Conservation (phyloP, 2,329 filamentous ascomycete genomes). For the Xylariales sp. region DNA sequence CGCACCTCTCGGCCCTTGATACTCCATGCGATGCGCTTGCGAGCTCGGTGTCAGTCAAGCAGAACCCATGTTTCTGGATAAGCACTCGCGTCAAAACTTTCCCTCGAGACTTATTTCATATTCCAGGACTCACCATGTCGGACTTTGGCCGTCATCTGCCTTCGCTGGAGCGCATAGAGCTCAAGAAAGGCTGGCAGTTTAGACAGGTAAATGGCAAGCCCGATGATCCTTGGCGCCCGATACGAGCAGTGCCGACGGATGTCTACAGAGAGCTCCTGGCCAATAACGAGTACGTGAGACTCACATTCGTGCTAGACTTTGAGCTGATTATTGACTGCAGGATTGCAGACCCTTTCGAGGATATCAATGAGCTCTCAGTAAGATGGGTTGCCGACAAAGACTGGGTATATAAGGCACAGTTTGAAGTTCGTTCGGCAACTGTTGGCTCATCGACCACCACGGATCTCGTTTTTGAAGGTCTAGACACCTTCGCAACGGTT, state of each 20-base stretch:
- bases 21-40: too few relatives aligned
- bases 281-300: not conserved
- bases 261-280: conserved; percentile 2
- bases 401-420: not conserved
- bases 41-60: too few relatives aligned
- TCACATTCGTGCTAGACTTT: not conserved
- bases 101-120: not conserved
- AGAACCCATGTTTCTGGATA: too few relatives aligned
- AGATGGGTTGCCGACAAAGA: conserved; percentile 3
- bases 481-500: conserved; percentile 60
- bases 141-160: not conserved
- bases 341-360: conserved; percentile 2
- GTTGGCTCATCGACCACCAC: not conserved
- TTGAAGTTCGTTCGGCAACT: not conserved
- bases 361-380: conserved; percentile 6
- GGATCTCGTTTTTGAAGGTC: conserved; percentile 53
- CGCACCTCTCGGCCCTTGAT: too few relatives aligned
- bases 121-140: not conserved
- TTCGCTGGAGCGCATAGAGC: not conserved
- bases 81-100: too few relatives aligned
- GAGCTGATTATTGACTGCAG: not conserved
- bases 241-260: not conserved
- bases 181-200: not conserved
- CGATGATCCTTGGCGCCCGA: not conserved
- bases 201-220: not conserved